phyloP scores from a whole-genome alignment of 164 flowering plant species.

The Kingdonia uniflora region DNA sequence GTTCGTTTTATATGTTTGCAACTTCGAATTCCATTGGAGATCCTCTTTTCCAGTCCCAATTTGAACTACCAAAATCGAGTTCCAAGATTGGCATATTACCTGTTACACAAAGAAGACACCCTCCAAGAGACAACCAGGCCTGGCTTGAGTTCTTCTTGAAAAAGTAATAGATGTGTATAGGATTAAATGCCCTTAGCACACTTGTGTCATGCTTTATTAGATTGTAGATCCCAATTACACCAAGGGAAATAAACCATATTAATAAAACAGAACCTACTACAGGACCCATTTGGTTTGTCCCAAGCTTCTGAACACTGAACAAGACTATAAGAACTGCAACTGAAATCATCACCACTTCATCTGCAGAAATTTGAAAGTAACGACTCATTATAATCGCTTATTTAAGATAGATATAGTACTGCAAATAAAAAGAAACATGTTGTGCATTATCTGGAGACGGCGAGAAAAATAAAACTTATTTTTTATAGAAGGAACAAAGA shows the following conservation, averaged over 20 bases:
- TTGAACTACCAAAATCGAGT: too few relatives aligned
- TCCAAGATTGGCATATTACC: conserved; percentile 30
- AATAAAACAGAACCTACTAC: conserved; percentile 91
- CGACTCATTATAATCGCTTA: not conserved
- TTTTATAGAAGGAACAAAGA: too few relatives aligned
- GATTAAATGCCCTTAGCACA: conserved; percentile 87
- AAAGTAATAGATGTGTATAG: conserved; percentile 76
- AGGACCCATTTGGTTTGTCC: conserved; percentile 96
- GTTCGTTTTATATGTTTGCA: too few relatives aligned
- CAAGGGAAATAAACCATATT: conserved; percentile 94
- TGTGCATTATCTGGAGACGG: too few relatives aligned
- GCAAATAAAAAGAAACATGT: too few relatives aligned
- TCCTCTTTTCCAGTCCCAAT: too few relatives aligned
- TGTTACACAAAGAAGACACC: conserved; percentile 93
- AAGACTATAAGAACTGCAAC: conserved; percentile 79
- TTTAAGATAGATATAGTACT: not conserved
- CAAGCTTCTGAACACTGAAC: conserved; percentile 90
- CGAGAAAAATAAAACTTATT: too few relatives aligned
- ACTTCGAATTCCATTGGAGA: too few relatives aligned
- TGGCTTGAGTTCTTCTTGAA: conserved; percentile 81
- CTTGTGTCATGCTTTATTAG: conserved; percentile 66
- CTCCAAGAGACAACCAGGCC: conserved; percentile 92
- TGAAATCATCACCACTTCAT: conserved; percentile 82
- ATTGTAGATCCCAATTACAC: conserved; percentile 88
- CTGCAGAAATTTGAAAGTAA: conserved; percentile 40